Base-by-base conservation (phyloP, 106 monocot genomes). In the Dendrobium catenatum region DNA sequence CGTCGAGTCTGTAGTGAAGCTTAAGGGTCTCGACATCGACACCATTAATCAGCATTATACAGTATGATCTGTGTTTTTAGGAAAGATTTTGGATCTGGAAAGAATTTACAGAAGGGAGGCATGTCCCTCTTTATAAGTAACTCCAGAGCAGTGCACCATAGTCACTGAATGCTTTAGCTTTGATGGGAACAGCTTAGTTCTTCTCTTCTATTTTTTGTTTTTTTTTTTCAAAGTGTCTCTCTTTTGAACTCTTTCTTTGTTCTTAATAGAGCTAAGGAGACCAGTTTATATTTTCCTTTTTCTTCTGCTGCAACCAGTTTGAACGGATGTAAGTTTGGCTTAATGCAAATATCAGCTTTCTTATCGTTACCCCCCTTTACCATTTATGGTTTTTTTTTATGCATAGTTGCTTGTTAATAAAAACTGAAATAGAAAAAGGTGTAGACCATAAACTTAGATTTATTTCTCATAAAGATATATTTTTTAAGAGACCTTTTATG, bases 1-100 rank as follows among this genome's bases (percentile, higher is more conserved):
- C 27, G 76, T 76, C 19, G 76, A 76, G 49, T 76, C 76, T 51
- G 76, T 76, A 9, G 76, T 76, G 26, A 76, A 76, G 49, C 76
- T 76, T 1, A 76, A 76, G 49, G 76, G 76, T 22, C 49, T 76
- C 46, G 76, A 76, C 76, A 76, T 76, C 10, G 76, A 76, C 48
- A 76, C 48, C n/a, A 76, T 76, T 9, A 46, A 76, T 20, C 76
- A 76, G 27, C 76, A 76, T 10, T 76, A 76, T 26, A 76, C 76
- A 0, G 76, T 76, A 1, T 76, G 49, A 76, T 20, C 31, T 7
- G 7, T 75, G 43, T 44, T 19, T 7, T 4, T 44, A 13, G 43
- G 3, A 43, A 76, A 4, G 49, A 43, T 44, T 74, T 42, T 29
- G 41, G 51, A 51, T 3, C 51, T 16, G 51, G 51, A 51, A 51